Base-by-base conservation (phyloP, 2,329 filamentous ascomycete genomes). In the Cladosporium sp. region DNA sequence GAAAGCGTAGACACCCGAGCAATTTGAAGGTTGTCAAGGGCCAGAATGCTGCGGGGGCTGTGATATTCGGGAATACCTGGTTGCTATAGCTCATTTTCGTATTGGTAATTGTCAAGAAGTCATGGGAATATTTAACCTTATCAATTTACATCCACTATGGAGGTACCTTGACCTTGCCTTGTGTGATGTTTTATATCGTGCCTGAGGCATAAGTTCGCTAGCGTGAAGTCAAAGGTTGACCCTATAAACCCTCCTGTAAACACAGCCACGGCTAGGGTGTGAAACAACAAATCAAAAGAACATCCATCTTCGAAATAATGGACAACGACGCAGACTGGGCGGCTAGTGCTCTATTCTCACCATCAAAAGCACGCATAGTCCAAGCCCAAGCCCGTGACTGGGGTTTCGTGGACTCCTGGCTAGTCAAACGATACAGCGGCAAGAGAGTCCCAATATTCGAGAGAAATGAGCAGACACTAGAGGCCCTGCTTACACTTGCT, bases 341-440 rank as follows among this genome's bases (percentile, higher is more conserved):
- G n/a, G 67, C 68, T 24, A 61, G 72, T 15, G 75, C 80, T 25
- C 76, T 84, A 44, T 80, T 83, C 63, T 86, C 83, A 2, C 83
- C 83, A 5, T 82, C 82, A 6, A 85, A 85, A 71, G 82, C 83
- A 20, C 87, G 90, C 59, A 86, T 89, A 60, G 89, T 90, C 64
- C 88, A 89, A 61, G 88, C 89, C 12, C 86, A 89, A 61, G 89
- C 91, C 47, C 92, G 93, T 70, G 92, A 97, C 74, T 97, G 93
- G 93, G 87, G 86, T 56, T 91, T 89, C 64, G 83, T 97, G 64
- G 91, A 95, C 73, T 78, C 79, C 65, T 97, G 93, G 92, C 83
- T 97, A 8, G 78, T 80, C 45, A 80, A 83, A 59, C 89, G 89
- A 68, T 89, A 89, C 64, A 79, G 80, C 44, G 81, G 83, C 28